phyloP scores from a whole-genome alignment of 495 filamentous ascomycete species.

The Penicillium pulvis region DNA sequence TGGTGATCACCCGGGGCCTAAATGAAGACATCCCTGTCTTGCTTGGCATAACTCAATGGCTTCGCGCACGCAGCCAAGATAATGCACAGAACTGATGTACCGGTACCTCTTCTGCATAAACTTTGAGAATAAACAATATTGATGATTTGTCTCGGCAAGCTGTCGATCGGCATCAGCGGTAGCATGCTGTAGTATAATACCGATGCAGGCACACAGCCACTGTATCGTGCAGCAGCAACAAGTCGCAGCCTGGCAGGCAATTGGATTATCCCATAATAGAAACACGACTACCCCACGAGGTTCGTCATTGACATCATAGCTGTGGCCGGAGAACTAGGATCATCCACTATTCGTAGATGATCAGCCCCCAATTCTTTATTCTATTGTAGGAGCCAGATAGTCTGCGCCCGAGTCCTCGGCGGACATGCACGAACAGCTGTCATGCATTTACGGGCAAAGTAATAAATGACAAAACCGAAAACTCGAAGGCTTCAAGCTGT shows the following conservation, averaged over 20 bases:
- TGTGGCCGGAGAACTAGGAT: conserved; percentile 7
- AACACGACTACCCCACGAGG: conserved; percentile 2
- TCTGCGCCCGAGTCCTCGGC: conserved; percentile 7
- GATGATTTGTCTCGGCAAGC: neutral
- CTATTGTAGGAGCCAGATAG: neutral
- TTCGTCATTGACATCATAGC: conserved; percentile 2
- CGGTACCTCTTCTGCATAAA: neutral
- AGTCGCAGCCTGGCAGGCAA: conserved; percentile 8
- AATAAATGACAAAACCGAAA: neutral
- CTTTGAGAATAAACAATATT: conserved; percentile 3
- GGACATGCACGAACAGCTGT: neutral
- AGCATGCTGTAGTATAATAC: neutral
- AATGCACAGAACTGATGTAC: conserved; percentile 3
- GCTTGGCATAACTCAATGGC: conserved; percentile 10
- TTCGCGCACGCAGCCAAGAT: conserved; percentile 12
- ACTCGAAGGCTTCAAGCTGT: neutral
- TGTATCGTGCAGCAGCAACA: neutral
- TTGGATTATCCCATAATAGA: conserved; percentile 11
- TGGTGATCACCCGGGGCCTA: conserved; percentile 2
- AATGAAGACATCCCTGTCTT: conserved; percentile 15
- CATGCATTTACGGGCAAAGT: neutral
- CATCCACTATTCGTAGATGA: conserved; percentile 10
- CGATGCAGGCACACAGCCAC: neutral
- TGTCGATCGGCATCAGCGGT: neutral
- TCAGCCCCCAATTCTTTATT: conserved; percentile 2